Conservation (phyloP, 1,284 basidiomycete species). For the Rhodotorula sp. region DNA sequence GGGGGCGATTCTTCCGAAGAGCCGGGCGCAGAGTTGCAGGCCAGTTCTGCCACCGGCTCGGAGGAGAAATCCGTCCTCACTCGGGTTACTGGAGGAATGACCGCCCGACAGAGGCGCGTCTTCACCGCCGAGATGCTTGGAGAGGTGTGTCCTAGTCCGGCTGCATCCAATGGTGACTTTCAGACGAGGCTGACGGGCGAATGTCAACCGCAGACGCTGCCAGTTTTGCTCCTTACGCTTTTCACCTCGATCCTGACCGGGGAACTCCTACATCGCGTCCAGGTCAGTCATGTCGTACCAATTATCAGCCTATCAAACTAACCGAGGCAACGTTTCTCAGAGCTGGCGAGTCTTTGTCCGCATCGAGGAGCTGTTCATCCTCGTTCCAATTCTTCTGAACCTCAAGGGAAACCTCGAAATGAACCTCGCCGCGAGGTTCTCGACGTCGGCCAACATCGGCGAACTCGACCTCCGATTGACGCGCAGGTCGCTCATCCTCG, state of each 20-base stretch:
- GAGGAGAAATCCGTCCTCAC: too few relatives aligned
- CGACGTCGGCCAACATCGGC: slow-evolving; percentile 67
- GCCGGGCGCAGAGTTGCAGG: too few relatives aligned
- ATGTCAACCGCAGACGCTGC: slow-evolving; percentile 36
- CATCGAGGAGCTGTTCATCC: slow-evolving; percentile 93
- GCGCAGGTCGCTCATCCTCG: slow-evolving; percentile 68
- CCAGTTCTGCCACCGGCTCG: too few relatives aligned
- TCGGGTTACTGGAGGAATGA: slow-evolving; percentile 17
- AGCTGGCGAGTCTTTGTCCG: slow-evolving; percentile 84
- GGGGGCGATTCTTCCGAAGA: too few relatives aligned
- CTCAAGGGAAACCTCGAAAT: slow-evolving; percentile 84
- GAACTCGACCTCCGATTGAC: slow-evolving; percentile 72
- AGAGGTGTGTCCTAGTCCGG: slow-evolving; percentile 22
- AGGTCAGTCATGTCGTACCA: slow-evolving; percentile 15
- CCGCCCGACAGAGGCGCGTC: slow-evolving; percentile 8
- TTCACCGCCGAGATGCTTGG: slow-evolving; percentile 37
- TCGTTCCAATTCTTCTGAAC: slow-evolving; percentile 90
- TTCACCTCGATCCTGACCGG: slow-evolving; percentile 41
- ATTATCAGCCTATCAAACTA: not conserved
- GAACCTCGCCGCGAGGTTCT: slow-evolving; percentile 62
- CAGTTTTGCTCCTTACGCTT: slow-evolving; percentile 41
- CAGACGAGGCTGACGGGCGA: not conserved
- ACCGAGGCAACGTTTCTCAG: slow-evolving; percentile 49
- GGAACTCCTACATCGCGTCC: slow-evolving; percentile 37
- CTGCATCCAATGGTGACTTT: too few relatives aligned